phyloP scores from a whole-genome alignment of 2,329 filamentous ascomycete species.

The Aspergillus latus region DNA sequence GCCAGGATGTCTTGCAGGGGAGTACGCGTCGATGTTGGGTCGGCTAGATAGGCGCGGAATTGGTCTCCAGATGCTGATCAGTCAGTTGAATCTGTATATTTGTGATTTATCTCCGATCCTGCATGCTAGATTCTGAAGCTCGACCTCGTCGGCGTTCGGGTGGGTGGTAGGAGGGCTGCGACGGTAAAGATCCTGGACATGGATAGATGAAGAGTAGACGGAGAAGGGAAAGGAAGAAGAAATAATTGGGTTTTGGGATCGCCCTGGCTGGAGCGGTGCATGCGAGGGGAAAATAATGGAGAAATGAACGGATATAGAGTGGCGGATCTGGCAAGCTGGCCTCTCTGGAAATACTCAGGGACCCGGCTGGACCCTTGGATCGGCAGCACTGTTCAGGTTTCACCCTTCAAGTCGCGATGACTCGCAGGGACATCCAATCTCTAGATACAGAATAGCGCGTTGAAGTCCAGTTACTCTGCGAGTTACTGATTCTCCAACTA shows the following conservation, averaged over 20 bases:
- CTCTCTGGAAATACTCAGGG: conserved; percentile 17
- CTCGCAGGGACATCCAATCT: neutral
- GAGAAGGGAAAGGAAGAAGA: conserved; percentile 4
- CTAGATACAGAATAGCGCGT: neutral
- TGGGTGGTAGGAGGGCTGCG: conserved; percentile 6
- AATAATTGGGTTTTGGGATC: neutral
- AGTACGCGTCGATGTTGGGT: conserved; percentile 17
- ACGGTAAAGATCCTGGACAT: conserved; percentile 16
- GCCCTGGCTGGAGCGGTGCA: conserved; percentile 10
- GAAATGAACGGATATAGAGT: neutral
- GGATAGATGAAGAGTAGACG: conserved; percentile 1
- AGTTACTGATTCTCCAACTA: neutral
- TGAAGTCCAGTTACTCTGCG: neutral
- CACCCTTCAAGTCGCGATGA: neutral
- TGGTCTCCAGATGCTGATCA: conserved; percentile 4
- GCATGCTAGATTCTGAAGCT: conserved; percentile 24
- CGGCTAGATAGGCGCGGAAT: conserved; percentile 7
- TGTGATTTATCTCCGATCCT: conserved; percentile 11
- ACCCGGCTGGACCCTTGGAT: conserved; percentile 7
- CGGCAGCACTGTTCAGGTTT: neutral
- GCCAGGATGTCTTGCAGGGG: conserved; percentile 5
- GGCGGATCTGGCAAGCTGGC: conserved; percentile 27
- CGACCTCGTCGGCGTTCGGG: conserved; percentile 18
- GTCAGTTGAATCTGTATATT: conserved; percentile 2
- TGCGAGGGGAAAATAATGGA: conserved; percentile 14